A percentile compares a stretch with the other conserved stretches of the same genome.
These are phyloP conservation scores for Orbilia quercus DNA, from an alignment of 2,329 filamentous ascomycete genomes.

Conservation along the genomic window DNA sequence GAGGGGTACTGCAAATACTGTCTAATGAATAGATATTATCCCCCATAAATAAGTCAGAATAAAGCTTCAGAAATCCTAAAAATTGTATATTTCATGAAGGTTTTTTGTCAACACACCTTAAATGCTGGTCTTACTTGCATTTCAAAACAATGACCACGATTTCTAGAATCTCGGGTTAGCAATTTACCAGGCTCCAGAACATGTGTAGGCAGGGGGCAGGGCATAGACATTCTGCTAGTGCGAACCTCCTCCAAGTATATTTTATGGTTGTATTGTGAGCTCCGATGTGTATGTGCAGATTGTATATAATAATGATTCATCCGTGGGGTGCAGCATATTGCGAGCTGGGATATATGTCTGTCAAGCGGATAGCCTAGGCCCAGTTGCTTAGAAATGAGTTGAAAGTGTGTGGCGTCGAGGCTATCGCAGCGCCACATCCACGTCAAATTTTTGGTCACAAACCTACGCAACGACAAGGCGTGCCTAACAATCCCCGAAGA, in stretches of 20 bases:
- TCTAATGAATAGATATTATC: slow-evolving; percentile 68
- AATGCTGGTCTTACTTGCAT: slow-evolving; percentile 29
- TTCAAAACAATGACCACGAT: background rate
- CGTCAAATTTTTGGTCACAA: background rate
- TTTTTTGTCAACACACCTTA: slow-evolving; percentile 16
- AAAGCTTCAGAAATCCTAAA: too few species aligned
- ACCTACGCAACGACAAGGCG: background rate
- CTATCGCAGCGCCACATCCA: background rate
- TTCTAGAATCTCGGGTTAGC: background rate
- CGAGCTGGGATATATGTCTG: too few species aligned
- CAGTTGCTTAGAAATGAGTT: slow-evolving; percentile 19
- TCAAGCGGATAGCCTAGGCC: background rate
- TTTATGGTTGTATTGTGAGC: too few species aligned
- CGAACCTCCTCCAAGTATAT: too few species aligned
- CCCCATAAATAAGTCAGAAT: too few species aligned
- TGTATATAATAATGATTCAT: too few species aligned
- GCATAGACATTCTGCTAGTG: too few species aligned
- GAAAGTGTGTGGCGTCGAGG: background rate
- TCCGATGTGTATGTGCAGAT: too few species aligned
- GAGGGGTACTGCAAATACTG: slow-evolving; percentile 93
- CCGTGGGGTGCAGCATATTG: too few species aligned
- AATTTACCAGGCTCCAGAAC: too few species aligned
- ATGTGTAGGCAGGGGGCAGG: too few species aligned
- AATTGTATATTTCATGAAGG: too few species aligned
- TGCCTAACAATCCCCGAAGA: background rate